Percentiles rank a stretch among this genome's conserved stretches.
phyloP scores from a whole-genome alignment of 768 basidiomycete genomes.

The Auriscalpium microsporum region DNA sequence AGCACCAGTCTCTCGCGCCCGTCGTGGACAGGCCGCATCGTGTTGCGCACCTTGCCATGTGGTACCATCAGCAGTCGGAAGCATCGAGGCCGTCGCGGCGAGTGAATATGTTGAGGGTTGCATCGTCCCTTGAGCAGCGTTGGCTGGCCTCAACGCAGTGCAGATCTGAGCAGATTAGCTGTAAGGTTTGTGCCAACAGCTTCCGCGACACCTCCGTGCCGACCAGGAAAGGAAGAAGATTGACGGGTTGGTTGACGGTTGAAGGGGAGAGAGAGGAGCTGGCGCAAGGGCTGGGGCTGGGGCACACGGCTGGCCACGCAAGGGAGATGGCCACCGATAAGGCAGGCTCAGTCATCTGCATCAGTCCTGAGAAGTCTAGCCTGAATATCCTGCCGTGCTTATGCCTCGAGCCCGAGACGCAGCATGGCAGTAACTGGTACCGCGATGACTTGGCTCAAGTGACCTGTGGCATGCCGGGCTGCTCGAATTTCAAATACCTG shows the following conservation, averaged over 20 bases:
- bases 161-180: neutral
- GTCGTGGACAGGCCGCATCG: too few relatives aligned
- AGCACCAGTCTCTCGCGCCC: too few relatives aligned
- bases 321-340: neutral
- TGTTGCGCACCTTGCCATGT: too few relatives aligned
- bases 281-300: neutral
- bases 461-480: neutral
- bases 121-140: neutral
- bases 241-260: neutral
- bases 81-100: neutral
- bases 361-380: neutral
- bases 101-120: neutral
- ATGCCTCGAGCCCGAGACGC: neutral
- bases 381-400: neutral
- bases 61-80: neutral
- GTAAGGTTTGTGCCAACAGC: neutral
- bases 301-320: neutral
- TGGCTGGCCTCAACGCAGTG: neutral
- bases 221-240: neutral
- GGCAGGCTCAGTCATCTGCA: neutral
- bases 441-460: neutral
- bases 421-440: neutral
- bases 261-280: neutral
- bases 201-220: neutral
- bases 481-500: neutral